Percentiles rank a stretch among this genome's conserved stretches.
phyloP scores from a whole-genome alignment of 805 yeast species.

The Ogataea paradorogensis region DNA sequence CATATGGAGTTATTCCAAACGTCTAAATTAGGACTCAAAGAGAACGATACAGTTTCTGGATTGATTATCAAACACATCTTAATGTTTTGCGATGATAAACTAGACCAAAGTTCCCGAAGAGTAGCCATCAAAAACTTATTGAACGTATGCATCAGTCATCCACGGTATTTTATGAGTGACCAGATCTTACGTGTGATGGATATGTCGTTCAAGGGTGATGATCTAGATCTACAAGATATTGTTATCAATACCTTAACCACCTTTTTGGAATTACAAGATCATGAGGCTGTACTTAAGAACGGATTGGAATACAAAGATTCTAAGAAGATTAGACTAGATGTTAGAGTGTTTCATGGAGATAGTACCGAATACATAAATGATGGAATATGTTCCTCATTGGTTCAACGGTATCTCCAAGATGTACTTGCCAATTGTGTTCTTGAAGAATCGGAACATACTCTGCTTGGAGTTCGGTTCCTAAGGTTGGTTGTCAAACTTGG shows the following conservation, averaged over 20 bases:
- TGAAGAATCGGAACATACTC: slow-evolving; percentile 43
- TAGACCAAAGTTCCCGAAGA: slow-evolving; percentile 38
- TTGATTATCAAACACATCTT: slow-evolving; percentile 58
- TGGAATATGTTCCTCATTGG: slow-evolving; percentile 71
- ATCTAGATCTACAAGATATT: slow-evolving; percentile 44
- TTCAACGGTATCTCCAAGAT: slow-evolving; percentile 54
- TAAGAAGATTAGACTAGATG: slow-evolving; percentile 37
- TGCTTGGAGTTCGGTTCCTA: slow-evolving; percentile 52
- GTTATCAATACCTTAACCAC: slow-evolving; percentile 56
- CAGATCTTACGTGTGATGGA: slow-evolving; percentile 53
- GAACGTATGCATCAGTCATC: slow-evolving; percentile 57
- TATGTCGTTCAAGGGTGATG: slow-evolving; percentile 38
- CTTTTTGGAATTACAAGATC: slow-evolving; percentile 58
- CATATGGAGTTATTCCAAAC: slow-evolving; percentile 38
- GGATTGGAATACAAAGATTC: slow-evolving; percentile 40
- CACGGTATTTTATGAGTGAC: slow-evolving; percentile 61
- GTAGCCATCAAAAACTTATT: slow-evolving; percentile 58
- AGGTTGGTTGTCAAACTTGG: slow-evolving; percentile 60
- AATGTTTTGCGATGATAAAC: slow-evolving; percentile 40
- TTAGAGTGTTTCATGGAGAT: slow-evolving; percentile 54
- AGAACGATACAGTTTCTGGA: slow-evolving; percentile 54
- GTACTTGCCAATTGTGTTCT: slow-evolving; percentile 49
- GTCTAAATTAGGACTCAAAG: slow-evolving; percentile 41
- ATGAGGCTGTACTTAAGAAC: slow-evolving; percentile 38
- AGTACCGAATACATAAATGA: slow-evolving; percentile 51